These are phyloP conservation scores for Volvariella volvacea DNA, from an alignment of 1,284 basidiomycete species.

Conservation along the genomic window DNA sequence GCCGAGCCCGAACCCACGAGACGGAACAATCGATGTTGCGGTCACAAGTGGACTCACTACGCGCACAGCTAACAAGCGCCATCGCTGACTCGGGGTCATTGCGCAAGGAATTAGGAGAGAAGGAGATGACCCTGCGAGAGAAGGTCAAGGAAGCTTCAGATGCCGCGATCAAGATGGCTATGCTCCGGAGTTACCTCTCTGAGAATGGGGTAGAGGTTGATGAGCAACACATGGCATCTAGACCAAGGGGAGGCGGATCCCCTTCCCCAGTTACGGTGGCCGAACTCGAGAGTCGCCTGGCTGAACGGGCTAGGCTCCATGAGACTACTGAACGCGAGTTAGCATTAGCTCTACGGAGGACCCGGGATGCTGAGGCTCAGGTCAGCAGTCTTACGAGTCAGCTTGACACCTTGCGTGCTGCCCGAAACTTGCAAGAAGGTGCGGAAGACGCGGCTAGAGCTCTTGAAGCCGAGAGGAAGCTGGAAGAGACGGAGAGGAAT, in stretches of 20 bases:
- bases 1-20: conserved; percentile 61
- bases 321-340: conserved; percentile 72
- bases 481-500: conserved; percentile 72
- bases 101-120: conserved; percentile 61
- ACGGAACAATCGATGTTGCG: conserved; percentile 65
- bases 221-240: conserved; percentile 47
- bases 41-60: conserved; percentile 74
- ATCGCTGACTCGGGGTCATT: conserved; percentile 69
- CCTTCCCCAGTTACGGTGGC: conserved; percentile 45
- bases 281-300: conserved; percentile 72
- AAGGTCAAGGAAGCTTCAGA: conserved; percentile 68
- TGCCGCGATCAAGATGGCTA: conserved; percentile 68
- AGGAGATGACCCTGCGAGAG: conserved; percentile 67
- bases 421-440: conserved; percentile 29
- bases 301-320: conserved; percentile 65
- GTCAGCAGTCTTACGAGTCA: conserved; percentile 57
- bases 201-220: conserved; percentile 82
- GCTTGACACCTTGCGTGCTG: conserved; percentile 55
- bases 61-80: conserved; percentile 69
- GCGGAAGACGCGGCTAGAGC: conserved; percentile 50
- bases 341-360: conserved; percentile 53
- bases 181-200: conserved; percentile 82
- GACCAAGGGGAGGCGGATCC: conserved; percentile 27
- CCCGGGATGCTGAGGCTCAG: conserved; percentile 70
- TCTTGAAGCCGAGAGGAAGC: conserved; percentile 63